Percentiles rank a stretch among this genome's conserved stretches.
Evolutionary conservation across 2,329 filamentous ascomycete species (phyloP).

Genomic region (Aspergillus persii): DNA sequence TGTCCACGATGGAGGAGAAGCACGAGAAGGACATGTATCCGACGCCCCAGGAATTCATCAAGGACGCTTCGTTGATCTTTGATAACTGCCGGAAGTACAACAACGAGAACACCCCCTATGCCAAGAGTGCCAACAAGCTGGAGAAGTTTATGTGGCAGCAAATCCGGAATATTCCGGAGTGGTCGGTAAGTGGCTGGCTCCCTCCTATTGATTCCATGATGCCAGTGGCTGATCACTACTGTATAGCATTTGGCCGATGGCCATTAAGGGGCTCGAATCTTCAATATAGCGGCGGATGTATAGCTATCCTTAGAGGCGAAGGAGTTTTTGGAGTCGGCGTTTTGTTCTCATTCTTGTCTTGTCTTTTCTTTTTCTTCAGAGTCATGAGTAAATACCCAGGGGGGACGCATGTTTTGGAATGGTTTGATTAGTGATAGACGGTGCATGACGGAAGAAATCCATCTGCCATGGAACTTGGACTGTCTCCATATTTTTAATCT

Average conservation of each 20-base stretch:
- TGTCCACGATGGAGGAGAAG: conserved; percentile 92
- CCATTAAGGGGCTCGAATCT: conserved; percentile 17
- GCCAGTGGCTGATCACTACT: background rate
- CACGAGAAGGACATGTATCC: conserved; percentile 90
- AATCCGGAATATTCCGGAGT: conserved; percentile 88
- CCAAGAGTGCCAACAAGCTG: conserved; percentile 89
- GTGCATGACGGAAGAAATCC: background rate
- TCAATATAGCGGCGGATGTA: background rate
- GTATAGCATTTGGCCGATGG: conserved; percentile 43
- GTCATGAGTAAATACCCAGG: conserved; percentile 16
- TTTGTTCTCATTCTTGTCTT: background rate
- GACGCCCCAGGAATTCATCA: conserved; percentile 87
- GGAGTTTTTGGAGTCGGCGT: conserved; percentile 2
- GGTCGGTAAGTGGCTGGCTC: conserved; percentile 58
- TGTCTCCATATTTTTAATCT: too few species aligned
- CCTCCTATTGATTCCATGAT: background rate
- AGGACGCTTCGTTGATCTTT: conserved; percentile 84
- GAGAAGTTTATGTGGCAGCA: conserved; percentile 95
- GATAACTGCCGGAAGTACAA: conserved; percentile 96
- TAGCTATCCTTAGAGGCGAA: background rate
- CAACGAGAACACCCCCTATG: conserved; percentile 90
- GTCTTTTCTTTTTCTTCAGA: background rate
- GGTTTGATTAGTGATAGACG: background rate
- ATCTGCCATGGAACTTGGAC: background rate
- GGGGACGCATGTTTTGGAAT: conserved; percentile 6